phyloP scores from a whole-genome alignment of 257 asterid genomes.

The Solanum habrochaites region DNA sequence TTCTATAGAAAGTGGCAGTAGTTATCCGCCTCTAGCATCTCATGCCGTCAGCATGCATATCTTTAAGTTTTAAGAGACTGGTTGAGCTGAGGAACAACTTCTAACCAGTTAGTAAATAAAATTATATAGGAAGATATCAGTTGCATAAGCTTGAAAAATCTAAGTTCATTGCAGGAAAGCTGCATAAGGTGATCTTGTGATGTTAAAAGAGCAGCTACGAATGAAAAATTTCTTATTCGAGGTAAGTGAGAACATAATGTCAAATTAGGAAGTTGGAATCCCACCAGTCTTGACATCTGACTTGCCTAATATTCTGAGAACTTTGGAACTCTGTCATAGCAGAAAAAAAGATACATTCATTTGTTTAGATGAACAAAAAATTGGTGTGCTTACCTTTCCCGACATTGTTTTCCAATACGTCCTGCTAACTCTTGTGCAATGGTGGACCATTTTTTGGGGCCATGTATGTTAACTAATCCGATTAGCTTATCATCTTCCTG shows the following conservation, averaged over 20 bases:
- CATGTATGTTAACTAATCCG: slow-evolving; percentile 56
- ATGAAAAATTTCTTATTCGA: not conserved
- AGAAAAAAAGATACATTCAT: not conserved
- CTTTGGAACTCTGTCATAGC: not conserved
- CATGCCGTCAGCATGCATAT: not conserved
- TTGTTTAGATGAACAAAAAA: not conserved
- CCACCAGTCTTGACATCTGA: not conserved
- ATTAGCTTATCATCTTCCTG: slow-evolving; percentile 85
- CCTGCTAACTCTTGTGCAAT: slow-evolving; percentile 93
- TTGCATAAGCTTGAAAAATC: not conserved
- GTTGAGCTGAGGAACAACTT: not conserved
- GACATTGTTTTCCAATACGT: slow-evolving; percentile 96
- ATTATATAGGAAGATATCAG: not conserved
- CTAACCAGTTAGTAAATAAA: not conserved
- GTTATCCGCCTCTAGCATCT: not conserved
- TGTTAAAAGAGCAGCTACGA: not conserved
- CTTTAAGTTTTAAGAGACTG: not conserved
- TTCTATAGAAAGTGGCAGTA: not conserved
- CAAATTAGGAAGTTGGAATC: not conserved
- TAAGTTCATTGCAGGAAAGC: not conserved
- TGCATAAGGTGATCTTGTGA: not conserved
- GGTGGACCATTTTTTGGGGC: slow-evolving; percentile 94
- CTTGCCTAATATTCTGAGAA: not conserved
- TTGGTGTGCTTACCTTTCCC: slow-evolving; percentile 52
- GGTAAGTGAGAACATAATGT: not conserved